Evolutionary conservation across 768 basidiomycete genomes (phyloP), one percentile per base, ranked within the genome.

Genomic region (Tricholomella constricta): DNA sequence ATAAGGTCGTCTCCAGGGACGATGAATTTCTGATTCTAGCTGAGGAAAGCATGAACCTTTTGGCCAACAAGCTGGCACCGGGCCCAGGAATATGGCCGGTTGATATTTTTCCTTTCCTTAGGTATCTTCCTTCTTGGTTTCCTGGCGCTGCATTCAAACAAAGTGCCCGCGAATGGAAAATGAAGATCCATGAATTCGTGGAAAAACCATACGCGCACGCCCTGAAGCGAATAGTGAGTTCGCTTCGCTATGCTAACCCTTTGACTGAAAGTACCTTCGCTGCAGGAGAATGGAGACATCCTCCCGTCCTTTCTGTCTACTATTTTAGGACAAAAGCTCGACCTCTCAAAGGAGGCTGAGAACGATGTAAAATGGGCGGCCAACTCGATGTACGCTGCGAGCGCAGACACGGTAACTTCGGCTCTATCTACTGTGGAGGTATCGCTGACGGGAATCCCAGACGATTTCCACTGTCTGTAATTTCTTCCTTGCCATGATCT

Each of bases 41-140:
- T 8, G 65, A 64, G 46, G 62, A 66, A 45, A 63, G 64, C 40
- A 48, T 71, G 35, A 47, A 59, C 11, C 48, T 69, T 36, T 51
- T 70, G 23, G 53, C 64, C 4, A 64, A 66, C 51, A 56, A 60
- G 8, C 58, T 69, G 22, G 48, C 48, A 19, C 17, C 48, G 11
- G 48, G 48, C 15, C 56, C 41, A 66, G 78, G 58, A 67, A 75
- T 64, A 64, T 58, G 78, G 78, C 46, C 69, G 54, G 52, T 67
- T 65, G 68, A 81, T 42, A 54, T 64, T 15, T 45, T 67, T 36
- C 69, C 63, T 20, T 27, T 52, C 10, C 57, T 69, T 37, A 64
- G 57, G 25, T 55, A 65, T 37, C 20, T 69, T 11, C 66, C 65
- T 31, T 35, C 37, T 5, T 68, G 65, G 66, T 62, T 63, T 23